Evolutionary conservation across 352 stramenopile genomes (phyloP), one percentile per base, ranked within the genome.

Genomic region (Phytopythium vexans): DNA sequence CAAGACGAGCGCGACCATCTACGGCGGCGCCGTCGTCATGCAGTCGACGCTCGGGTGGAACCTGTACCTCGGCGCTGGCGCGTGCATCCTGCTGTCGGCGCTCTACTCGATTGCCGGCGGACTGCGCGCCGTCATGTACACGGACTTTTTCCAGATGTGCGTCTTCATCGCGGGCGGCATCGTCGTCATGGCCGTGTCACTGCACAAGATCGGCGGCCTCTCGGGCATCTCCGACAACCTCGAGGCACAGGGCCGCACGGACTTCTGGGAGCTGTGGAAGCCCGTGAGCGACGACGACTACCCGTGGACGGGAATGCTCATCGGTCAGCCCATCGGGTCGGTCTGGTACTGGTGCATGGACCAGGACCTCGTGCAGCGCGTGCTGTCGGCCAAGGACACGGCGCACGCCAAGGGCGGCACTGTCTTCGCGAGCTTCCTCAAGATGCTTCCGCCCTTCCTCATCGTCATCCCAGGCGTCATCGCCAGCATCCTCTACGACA

Each of bases 331-430:
- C 27, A 54, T 84, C 8, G 73, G 74, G 6, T 81, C 70, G 14
- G 72, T 83, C 41, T 88, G 74, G 74, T 86, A 88, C 56, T 88
- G 77, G 77, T 85, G 77, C 51, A 83, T 88, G 69, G 74, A 88
- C 49, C 77, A 88, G 40, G 74, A 86, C 34, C 52, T 88, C 4
- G 74, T 88, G 32, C 77, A 88, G 58, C 77, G 77, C 42, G 68
- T 82, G 42, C 51, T 88, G 27, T 81, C 77, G 16, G 77, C 77
- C n/a, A 86, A 84, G 44, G 72, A 88, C 57, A 80, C 77, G 6
- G 64, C 72, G 7, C 75, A 88, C 49, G 74, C 74, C 5, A 83
- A 88, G 49, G 67, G 60, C 41, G 77, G 77, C 8, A 74, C 64
- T 44, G 74, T 63, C 35, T 74, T 84, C n/a, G 77, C 77, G 21